Evolutionary conservation across 2,329 filamentous ascomycete genomes (phyloP), one percentile per base, ranked within the genome.

Genomic region (Ilyonectria robusta): DNA sequence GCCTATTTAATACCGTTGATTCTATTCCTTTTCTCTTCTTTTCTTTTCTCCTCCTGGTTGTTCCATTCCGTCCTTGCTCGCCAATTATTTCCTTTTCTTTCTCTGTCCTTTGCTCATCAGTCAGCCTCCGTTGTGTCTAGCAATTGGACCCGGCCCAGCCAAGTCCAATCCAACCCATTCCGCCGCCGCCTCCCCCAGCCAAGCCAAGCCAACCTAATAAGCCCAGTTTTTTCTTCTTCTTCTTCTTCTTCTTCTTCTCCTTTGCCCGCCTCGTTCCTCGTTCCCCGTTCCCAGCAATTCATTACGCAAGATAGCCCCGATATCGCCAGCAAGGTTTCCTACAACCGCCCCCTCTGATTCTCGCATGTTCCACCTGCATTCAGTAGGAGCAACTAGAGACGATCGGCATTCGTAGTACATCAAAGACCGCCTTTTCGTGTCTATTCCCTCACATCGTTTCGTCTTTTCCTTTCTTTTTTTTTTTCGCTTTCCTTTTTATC

Each of bases 271-370:
- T 46, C 47, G 47, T 15, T 13, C 23, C 15, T 17, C 15, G 9
- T 50, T 11, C 47, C 47, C 48, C 54, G 54, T 53, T 64, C 61
- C 54, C 61, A 54, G 47, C 46, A 53, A 64, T 51, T 47, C 59
- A 56, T 56, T 62, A 56, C 59, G 44, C 61, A 63, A 35, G 53
- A 53, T 37, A 35, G 31, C 26, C 33, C 54, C 54, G 55, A 57
- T 46, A 58, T 54, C 55, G 61, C 47, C 61, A 64, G 26, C 47
- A 58, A 33, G 47, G 44, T 58, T 58, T 64, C 53, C 61, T 42
- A 31, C 37, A 9, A 23, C 11, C 35, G 46, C 60, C 44, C 50
- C 23, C 48, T 51, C 17, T 31, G 17, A 4, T 51, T 15, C 11
- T 51, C 48, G 2, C 19, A 21, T n/a, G 13, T 4, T 29, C 8